These are phyloP conservation scores for Chenopodium berlandieri DNA, from an alignment of 148 eudicot genomes.

Conservation along the genomic window DNA sequence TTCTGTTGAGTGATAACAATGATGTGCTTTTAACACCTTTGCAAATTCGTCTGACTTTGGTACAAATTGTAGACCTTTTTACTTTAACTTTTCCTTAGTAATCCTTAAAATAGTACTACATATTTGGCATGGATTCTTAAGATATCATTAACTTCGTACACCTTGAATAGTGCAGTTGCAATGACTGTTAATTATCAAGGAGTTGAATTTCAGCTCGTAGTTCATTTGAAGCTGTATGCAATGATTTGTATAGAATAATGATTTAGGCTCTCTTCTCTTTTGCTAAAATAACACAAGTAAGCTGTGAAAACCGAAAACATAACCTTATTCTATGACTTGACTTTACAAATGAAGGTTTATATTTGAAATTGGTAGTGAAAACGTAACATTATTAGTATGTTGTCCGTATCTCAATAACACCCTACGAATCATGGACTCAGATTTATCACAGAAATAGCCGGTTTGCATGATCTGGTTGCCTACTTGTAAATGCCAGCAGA, in stretches of 20 bases:
- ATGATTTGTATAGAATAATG: background rate
- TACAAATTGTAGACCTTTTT: background rate
- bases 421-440: background rate
- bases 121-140: background rate
- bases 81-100: too few species aligned
- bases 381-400: too few species aligned
- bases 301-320: too few species aligned
- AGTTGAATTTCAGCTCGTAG: background rate
- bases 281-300: too few species aligned
- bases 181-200: background rate
- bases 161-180: background rate
- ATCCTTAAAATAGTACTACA: background rate
- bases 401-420: background rate
- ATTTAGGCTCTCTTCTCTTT: too few species aligned
- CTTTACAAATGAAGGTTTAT: background rate
- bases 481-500: background rate
- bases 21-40: background rate
- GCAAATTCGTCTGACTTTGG: background rate
- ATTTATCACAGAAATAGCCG: background rate
- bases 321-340: background rate
- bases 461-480: background rate
- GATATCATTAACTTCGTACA: background rate
- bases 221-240: background rate
- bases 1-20: constrained; percentile 9
- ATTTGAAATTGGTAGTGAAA: too few species aligned